phyloP scores from a whole-genome alignment of 1,284 basidiomycete genomes.

The Ganoderma meredithae region DNA sequence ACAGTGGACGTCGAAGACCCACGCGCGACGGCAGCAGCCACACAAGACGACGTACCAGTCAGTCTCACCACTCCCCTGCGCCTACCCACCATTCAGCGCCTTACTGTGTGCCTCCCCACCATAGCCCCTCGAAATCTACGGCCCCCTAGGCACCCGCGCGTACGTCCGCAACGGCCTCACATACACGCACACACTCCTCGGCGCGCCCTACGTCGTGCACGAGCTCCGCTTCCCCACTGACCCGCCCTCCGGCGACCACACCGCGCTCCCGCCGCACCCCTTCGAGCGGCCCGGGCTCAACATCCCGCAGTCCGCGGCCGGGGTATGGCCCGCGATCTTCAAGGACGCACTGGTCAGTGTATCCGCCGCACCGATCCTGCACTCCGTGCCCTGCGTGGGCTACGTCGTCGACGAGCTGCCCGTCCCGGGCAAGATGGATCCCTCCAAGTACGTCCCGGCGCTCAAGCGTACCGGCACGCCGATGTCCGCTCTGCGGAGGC shows the following conservation, averaged over 20 bases:
- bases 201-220: slow-evolving; percentile 86
- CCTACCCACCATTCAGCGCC: neutral
- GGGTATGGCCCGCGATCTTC: slow-evolving; percentile 79
- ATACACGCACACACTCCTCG: slow-evolving; percentile 77
- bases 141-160: slow-evolving; percentile 85
- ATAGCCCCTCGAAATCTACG: slow-evolving; percentile 84
- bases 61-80: slow-evolving; percentile 6
- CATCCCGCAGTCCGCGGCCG: slow-evolving; percentile 62
- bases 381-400: slow-evolving; percentile 86
- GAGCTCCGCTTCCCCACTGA: slow-evolving; percentile 78
- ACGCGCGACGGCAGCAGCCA: slow-evolving; percentile 40
- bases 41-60: slow-evolving; percentile 27
- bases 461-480: slow-evolving; percentile 77
- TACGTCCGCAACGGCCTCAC: slow-evolving; percentile 80
- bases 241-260: slow-evolving; percentile 55
- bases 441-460: slow-evolving; percentile 66
- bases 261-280: slow-evolving; percentile 53
- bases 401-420: slow-evolving; percentile 83
- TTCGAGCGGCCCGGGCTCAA: slow-evolving; percentile 76
- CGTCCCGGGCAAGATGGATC: slow-evolving; percentile 80
- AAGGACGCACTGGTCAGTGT: slow-evolving; percentile 68
- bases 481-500: slow-evolving; percentile 70
- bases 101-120: too few species aligned
- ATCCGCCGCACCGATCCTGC: slow-evolving; percentile 85
- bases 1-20: slow-evolving; percentile 68